Conservation (phyloP, 371 early-diverging fungal species). For the Apophysomyces variabilis region DNA sequence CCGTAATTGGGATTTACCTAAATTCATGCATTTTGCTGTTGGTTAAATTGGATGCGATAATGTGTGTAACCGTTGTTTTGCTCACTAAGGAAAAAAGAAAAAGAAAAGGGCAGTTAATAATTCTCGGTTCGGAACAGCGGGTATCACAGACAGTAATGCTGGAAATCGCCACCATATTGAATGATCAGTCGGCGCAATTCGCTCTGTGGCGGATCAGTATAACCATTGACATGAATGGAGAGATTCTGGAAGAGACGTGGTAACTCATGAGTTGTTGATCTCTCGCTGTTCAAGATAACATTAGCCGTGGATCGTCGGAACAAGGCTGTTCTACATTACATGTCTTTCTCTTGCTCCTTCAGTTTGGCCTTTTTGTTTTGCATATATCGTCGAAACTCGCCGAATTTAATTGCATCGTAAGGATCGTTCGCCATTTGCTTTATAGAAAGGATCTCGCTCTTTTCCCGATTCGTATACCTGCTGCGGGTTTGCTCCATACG, state of each 20-base stretch:
- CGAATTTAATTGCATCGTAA: constrained; percentile 60
- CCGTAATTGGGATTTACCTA: constrained; percentile 31
- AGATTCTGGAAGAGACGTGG: constrained; percentile 61
- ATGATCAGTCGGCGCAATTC: constrained; percentile 63
- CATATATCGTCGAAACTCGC: constrained; percentile 68
- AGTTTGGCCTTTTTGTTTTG: constrained; percentile 66
- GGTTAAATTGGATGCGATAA: constrained; percentile 72
- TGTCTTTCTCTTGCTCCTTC: constrained; percentile 58
- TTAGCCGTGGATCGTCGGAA: neutral
- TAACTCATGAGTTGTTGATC: constrained; percentile 28
- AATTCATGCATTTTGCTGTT: constrained; percentile 71
- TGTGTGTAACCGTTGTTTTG: constrained; percentile 67
- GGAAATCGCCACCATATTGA: constrained; percentile 63
- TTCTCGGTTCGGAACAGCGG: too few species aligned
- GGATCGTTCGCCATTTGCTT: constrained; percentile 36
- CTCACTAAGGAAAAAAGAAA: constrained; percentile 39
- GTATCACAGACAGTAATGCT: constrained; percentile 54
- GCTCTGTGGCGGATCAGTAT: constrained; percentile 60
- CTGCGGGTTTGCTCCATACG: too few species aligned
- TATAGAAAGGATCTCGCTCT: neutral
- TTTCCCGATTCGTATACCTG: too few species aligned
- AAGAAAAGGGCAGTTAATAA: too few species aligned
- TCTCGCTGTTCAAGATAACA: constrained; percentile 17
- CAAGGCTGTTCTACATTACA: constrained; percentile 32
- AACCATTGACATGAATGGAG: constrained; percentile 73